These are phyloP conservation scores for Heterobasidion parviporum DNA, from an alignment of 1,284 basidiomycete species.

Conservation along the genomic window DNA sequence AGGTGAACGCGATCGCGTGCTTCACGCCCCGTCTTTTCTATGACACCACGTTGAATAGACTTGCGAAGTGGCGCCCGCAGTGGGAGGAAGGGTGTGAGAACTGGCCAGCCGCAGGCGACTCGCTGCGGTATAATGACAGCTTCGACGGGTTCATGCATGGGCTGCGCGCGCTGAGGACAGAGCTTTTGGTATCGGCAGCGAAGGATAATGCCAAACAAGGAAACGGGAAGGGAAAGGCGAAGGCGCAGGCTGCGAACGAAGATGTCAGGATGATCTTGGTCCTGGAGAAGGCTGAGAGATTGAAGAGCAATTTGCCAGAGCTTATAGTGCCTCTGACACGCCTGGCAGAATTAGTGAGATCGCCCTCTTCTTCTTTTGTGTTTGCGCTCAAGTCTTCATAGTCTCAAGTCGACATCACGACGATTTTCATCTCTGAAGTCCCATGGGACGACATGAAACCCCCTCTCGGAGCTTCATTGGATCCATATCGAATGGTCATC, in stretches of 20 bases:
- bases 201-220: neutral
- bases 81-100: slow-evolving; percentile 57
- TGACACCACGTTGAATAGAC: slow-evolving; percentile 54
- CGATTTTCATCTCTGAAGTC: slow-evolving; percentile 61
- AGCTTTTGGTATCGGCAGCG: slow-evolving; percentile 16
- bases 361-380: neutral
- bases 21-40: slow-evolving; percentile 61
- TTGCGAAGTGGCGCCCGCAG: slow-evolving; percentile 43
- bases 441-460: slow-evolving; percentile 75
- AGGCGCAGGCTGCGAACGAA: slow-evolving; percentile 7
- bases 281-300: slow-evolving; percentile 61
- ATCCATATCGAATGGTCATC: slow-evolving; percentile 70
- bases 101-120: slow-evolving; percentile 32
- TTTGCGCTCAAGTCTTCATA: slow-evolving; percentile 16
- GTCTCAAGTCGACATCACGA: slow-evolving; percentile 38
- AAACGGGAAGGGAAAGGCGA: slow-evolving; percentile 27
- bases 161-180: slow-evolving; percentile 28
- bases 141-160: slow-evolving; percentile 66
- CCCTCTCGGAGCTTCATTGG: slow-evolving; percentile 58
- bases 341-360: slow-evolving; percentile 66
- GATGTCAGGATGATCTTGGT: slow-evolving; percentile 45
- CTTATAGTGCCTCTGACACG: slow-evolving; percentile 65
- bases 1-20: slow-evolving; percentile 56
- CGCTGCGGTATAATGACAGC: slow-evolving; percentile 43
- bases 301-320: slow-evolving; percentile 55